Evolutionary conservation across 2,329 filamentous ascomycete species (phyloP), one percentile per base, ranked within the genome.

Genomic region (Diaporthe sp.): DNA sequence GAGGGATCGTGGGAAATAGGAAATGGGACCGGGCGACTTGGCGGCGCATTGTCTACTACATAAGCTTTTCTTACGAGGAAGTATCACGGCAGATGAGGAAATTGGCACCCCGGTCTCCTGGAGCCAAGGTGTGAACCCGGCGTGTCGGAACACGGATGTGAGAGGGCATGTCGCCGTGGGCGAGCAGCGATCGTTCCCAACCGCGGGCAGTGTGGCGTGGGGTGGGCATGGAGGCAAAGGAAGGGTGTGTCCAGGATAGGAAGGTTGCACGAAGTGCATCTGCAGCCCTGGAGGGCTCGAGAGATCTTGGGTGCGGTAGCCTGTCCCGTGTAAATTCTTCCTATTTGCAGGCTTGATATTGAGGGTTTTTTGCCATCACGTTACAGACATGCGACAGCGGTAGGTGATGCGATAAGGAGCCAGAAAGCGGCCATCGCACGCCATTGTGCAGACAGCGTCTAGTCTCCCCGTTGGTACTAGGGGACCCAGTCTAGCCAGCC

Each of bases 361-460:
- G 42, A 7, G 34, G 19, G 19, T 9, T 25, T 60, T 61, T 37
- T 28, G 44, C 70, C 22, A 49, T 37, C 6, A n/a, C 22, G 28
- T 61, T 49, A 31, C 46, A 53, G 17, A 37, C n/a, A n/a, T n/a
- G 55, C 22, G 58, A 39, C 28, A 2, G 17, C 42, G 2, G 42
- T 13, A 17, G 44, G 57, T 72, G 70, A 28, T 61, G 70, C 70
- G 70, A 72, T 62, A 72, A 39, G 12, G 17, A 39, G 57, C 44
- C 31, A 72, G 28, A 62, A 44, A 49, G 31, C 37, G 57, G 42
- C 57, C 57, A 72, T 72, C 70, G 70, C 70, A 72, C 70, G 57
- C 57, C 57, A 72, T 62, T 28, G 44, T 17, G 19, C 28, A 31
- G 4, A n/a, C 58, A n/a, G 22, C 39, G 39, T 44, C 58, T 62